These are phyloP conservation scores for Sodiomyces alkalinus DNA, from an alignment of 2,329 filamentous ascomycete genomes.

Conservation along the genomic window DNA sequence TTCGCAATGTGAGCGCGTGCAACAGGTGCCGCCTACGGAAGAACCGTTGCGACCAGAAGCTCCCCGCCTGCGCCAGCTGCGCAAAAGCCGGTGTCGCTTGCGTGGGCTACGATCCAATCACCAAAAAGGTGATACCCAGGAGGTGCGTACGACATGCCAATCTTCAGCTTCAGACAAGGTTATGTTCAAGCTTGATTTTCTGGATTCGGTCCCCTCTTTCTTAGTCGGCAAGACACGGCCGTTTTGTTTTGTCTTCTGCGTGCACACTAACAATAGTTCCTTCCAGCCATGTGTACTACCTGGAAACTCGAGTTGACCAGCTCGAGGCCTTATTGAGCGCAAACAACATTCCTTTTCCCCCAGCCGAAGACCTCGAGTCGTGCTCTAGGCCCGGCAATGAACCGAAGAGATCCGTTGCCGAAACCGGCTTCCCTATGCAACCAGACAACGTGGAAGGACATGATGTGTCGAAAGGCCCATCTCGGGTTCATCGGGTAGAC, in stretches of 20 bases:
- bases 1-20: slow-evolving; percentile 85
- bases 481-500: slow-evolving; percentile 2
- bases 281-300: slow-evolving; percentile 77
- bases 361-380: slow-evolving; percentile 53
- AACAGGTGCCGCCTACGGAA: slow-evolving; percentile 86
- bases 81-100: slow-evolving; percentile 86
- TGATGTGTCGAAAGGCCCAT: slow-evolving; percentile 24
- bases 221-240: too few relatives aligned
- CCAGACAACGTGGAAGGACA: slow-evolving; percentile 15
- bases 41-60: slow-evolving; percentile 85
- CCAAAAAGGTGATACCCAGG: slow-evolving; percentile 86
- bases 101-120: slow-evolving; percentile 92
- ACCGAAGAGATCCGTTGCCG: slow-evolving; percentile 15
- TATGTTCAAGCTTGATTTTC: too few relatives aligned
- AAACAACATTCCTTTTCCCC: slow-evolving; percentile 56
- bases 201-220: slow-evolving; percentile 19
- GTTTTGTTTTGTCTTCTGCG: too few relatives aligned
- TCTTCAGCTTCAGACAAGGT: too few relatives aligned
- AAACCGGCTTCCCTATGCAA: slow-evolving; percentile 17
- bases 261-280: neutral
- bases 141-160: too few relatives aligned
- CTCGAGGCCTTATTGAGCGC: slow-evolving; percentile 61
- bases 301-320: slow-evolving; percentile 73
- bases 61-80: slow-evolving; percentile 82
- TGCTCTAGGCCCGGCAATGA: slow-evolving; percentile 34